A percentile compares a stretch with the other conserved stretches of the same genome.
These are phyloP conservation scores for Leccinum subgranulosum DNA, from an alignment of 768 basidiomycete species.

Conservation along the genomic window DNA sequence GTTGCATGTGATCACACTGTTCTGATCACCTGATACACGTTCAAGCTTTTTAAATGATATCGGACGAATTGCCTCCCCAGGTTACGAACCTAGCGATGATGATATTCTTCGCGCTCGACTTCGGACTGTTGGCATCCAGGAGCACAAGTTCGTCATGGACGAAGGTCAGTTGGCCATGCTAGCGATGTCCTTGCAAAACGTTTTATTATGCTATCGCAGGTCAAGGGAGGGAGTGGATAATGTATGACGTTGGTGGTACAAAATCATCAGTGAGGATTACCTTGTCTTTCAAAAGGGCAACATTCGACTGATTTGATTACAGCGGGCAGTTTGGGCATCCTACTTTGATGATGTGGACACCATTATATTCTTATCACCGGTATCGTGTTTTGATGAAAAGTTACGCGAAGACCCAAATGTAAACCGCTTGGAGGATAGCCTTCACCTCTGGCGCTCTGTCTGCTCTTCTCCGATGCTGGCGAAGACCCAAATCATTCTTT, in stretches of 20 bases:
- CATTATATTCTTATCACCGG: slow-evolving; percentile 73
- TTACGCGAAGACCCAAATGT: slow-evolving; percentile 66
- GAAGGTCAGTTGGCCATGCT: slow-evolving; percentile 44
- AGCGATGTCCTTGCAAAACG: background rate
- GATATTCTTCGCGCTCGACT: slow-evolving; percentile 79
- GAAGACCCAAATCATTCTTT: slow-evolving; percentile 48
- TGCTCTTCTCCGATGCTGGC: slow-evolving; percentile 64
- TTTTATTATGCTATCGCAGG: slow-evolving; percentile 33
- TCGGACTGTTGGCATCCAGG: slow-evolving; percentile 75
- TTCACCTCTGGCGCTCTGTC: slow-evolving; percentile 73
- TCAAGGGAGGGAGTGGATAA: slow-evolving; percentile 68
- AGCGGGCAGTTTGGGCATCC: slow-evolving; percentile 76
- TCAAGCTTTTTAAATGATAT: slow-evolving; percentile 67
- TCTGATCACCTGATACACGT: slow-evolving; percentile 1
- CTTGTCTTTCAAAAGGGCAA: background rate
- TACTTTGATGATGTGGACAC: slow-evolving; percentile 83
- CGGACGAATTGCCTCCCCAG: slow-evolving; percentile 57
- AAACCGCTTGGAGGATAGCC: slow-evolving; percentile 76
- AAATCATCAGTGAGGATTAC: slow-evolving; percentile 51
- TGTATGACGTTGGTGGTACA: slow-evolving; percentile 82
- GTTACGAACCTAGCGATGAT: slow-evolving; percentile 68
- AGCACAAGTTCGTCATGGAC: slow-evolving; percentile 64
- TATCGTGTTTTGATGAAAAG: slow-evolving; percentile 81
- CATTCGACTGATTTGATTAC: slow-evolving; percentile 5
- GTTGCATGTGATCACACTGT: slow-evolving; percentile 5